phyloP scores from a whole-genome alignment of 768 basidiomycete genomes.

The Clitopilus hobsonii region DNA sequence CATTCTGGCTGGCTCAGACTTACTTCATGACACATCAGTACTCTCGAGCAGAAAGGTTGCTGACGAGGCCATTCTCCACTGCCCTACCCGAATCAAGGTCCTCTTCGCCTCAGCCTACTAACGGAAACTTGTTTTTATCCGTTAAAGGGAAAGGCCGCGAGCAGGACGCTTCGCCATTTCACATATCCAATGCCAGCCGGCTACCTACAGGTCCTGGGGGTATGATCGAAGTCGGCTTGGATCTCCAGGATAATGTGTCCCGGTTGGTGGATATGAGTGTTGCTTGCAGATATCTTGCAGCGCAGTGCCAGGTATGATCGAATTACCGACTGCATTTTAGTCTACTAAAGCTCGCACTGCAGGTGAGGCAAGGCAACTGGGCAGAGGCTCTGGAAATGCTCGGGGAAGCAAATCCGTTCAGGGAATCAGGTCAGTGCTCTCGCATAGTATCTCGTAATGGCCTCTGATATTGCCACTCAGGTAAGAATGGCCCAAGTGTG shows the following conservation, averaged over 20 bases:
- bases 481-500: slow-evolving; percentile 62
- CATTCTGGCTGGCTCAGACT: slow-evolving; percentile 98
- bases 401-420: slow-evolving; percentile 89
- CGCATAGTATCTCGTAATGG: no score
- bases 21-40: slow-evolving; percentile 97
- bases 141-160: slow-evolving; percentile 66
- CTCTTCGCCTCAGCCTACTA: slow-evolving; percentile 27
- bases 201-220: slow-evolving; percentile 71
- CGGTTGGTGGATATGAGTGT: slow-evolving; percentile 91
- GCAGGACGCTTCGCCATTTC: slow-evolving; percentile 28
- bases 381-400: slow-evolving; percentile 88
- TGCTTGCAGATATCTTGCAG: slow-evolving; percentile 93
- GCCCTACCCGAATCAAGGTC: slow-evolving; percentile 34
- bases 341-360: slow-evolving; percentile 9
- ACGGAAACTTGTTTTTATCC: slow-evolving; percentile 33
- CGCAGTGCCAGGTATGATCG: slow-evolving; percentile 78
- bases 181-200: slow-evolving; percentile 35
- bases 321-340: slow-evolving; percentile 1
- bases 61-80: slow-evolving; percentile 80
- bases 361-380: slow-evolving; percentile 90
- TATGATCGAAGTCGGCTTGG: slow-evolving; percentile 64
- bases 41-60: slow-evolving; percentile 85
- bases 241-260: slow-evolving; percentile 61
- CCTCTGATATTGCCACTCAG: slow-evolving; percentile 23
- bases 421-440: slow-evolving; percentile 49